Evolutionary conservation across 78 protist species (phyloP).

Genomic region (Emiliania huxleyi): DNA sequence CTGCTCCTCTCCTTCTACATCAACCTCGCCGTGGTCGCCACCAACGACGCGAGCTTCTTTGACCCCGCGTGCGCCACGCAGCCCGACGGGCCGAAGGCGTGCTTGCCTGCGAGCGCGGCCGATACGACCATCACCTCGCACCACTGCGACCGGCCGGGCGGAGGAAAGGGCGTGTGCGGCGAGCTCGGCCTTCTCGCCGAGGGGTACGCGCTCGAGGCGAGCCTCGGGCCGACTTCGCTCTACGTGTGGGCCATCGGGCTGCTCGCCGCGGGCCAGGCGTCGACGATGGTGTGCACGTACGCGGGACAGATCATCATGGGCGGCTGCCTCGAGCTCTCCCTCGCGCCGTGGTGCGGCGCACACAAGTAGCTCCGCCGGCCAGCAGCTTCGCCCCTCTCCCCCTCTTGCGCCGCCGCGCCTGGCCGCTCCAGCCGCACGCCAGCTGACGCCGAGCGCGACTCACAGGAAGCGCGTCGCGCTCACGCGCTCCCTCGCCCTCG

Average conservation of each 20-base stretch:
- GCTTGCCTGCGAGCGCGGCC: neutral
- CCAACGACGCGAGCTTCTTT: slow-evolving; percentile 25
- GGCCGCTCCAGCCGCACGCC: too few relatives aligned
- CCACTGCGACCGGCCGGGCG: too few relatives aligned
- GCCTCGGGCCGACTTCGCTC: neutral
- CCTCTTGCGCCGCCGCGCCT: too few relatives aligned
- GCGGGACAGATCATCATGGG: slow-evolving; percentile 83
- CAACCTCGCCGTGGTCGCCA: slow-evolving; percentile 65
- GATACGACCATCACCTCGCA: too few relatives aligned
- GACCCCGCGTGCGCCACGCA: neutral
- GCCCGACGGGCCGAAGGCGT: neutral
- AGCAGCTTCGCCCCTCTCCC: too few relatives aligned
- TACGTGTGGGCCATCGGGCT: slow-evolving; percentile 58
- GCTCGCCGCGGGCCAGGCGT: slow-evolving; percentile 75
- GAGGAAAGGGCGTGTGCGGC: neutral
- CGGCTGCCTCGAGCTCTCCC: slow-evolving; percentile 27
- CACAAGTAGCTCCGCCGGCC: too few relatives aligned
- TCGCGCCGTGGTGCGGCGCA: slow-evolving; percentile 76
- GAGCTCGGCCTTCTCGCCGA: neutral
- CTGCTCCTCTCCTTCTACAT: slow-evolving; percentile 68
- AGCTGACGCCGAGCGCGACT: too few relatives aligned
- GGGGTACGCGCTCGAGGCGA: neutral
- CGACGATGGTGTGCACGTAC: slow-evolving; percentile 82
- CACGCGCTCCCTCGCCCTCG: slow-evolving; percentile 72
- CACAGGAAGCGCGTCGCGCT: slow-evolving; percentile 63